Evolutionary conservation across 257 asterid species (phyloP).

Genomic region (Solanum bulbocastanum): DNA sequence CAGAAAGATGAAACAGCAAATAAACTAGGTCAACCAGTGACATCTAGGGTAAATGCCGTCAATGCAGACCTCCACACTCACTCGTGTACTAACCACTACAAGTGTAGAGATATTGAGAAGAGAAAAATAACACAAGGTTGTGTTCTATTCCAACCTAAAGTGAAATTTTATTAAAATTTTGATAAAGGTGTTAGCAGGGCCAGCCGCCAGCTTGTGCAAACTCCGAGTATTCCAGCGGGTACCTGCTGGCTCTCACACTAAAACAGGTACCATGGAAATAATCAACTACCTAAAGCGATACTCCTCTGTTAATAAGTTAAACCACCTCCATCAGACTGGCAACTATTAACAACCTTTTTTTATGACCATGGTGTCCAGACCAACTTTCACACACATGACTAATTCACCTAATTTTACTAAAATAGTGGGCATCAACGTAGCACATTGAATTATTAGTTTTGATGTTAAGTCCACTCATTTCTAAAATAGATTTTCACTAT

Average conservation of each 20-base stretch:
- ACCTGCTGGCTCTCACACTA: not conserved
- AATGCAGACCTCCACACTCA: not conserved
- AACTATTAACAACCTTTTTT: not conserved
- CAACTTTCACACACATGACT: not conserved
- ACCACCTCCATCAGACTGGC: not conserved
- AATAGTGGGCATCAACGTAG: too few species aligned
- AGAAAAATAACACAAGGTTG: not conserved
- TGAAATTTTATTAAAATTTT: not conserved
- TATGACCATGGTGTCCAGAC: not conserved
- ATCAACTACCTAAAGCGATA: not conserved
- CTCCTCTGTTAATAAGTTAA: not conserved
- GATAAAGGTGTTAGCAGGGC: not conserved
- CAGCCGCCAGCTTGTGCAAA: not conserved
- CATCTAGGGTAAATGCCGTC: not conserved
- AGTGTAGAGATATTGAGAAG: not conserved
- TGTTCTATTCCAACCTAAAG: not conserved
- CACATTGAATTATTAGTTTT: too few species aligned
- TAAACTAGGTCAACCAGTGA: not conserved
- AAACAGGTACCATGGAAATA: not conserved
- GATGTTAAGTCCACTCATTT: too few species aligned
- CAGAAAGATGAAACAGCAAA: not conserved
- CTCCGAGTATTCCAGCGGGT: not conserved
- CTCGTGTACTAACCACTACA: not conserved
- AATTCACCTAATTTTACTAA: too few species aligned
- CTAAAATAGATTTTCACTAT: too few species aligned